phyloP scores from a whole-genome alignment of 805 yeast genomes.

The Spencermartinsiella europaea region DNA sequence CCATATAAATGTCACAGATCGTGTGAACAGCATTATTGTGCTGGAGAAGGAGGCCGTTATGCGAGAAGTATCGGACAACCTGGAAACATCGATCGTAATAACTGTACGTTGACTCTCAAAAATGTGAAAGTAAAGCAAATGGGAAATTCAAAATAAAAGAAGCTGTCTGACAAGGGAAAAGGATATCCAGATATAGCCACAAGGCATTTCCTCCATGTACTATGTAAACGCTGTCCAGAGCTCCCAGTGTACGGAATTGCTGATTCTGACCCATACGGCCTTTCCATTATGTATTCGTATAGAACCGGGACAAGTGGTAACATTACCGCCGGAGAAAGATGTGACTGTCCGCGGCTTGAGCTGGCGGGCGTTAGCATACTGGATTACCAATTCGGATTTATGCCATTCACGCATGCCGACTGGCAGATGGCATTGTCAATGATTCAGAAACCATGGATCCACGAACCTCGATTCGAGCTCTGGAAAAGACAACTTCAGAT shows the following conservation, averaged over 20 bases:
- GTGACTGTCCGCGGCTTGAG: slow-evolving; percentile 12
- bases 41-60: slow-evolving; percentile 50
- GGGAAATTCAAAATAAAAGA: too few species aligned
- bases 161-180: slow-evolving; percentile 41
- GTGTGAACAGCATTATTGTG: slow-evolving; percentile 35
- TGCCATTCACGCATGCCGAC: slow-evolving; percentile 29
- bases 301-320: slow-evolving; percentile 23
- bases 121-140: too few species aligned
- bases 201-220: slow-evolving; percentile 34
- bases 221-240: slow-evolving; percentile 28
- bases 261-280: slow-evolving; percentile 64
- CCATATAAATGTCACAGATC: slow-evolving; percentile 17
- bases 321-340: slow-evolving; percentile 6
- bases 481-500: slow-evolving; percentile 48
- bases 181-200: slow-evolving; percentile 64
- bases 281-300: slow-evolving; percentile 43
- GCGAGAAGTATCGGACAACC: slow-evolving; percentile 27
- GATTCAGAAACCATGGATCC: slow-evolving; percentile 26
- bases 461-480: slow-evolving; percentile 13
- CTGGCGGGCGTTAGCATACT: slow-evolving; percentile 41
- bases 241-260: slow-evolving; percentile 45
- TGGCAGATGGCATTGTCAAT: slow-evolving; percentile 29
- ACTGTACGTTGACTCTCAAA: slow-evolving; percentile 38
- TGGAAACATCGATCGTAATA: slow-evolving; percentile 33
- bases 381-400: slow-evolving; percentile 35